Base-by-base conservation (phyloP, 192 early-diverging fungal species). In the Cladochytrium replicatum region DNA sequence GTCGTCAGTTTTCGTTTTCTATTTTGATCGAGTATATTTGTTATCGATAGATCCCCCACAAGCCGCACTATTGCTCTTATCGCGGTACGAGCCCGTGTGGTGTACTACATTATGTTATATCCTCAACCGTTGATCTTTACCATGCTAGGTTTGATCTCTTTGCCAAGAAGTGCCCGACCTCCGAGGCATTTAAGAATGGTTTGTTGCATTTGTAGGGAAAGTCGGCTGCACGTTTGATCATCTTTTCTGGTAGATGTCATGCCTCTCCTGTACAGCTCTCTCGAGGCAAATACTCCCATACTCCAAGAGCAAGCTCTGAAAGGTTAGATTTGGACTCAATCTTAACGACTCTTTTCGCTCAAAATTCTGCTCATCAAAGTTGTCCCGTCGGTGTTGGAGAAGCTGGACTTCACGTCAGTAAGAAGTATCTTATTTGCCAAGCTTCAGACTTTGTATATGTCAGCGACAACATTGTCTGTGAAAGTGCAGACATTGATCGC, bases 401-500 rank as follows among this genome's bases (percentile, higher is more conserved):
- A 57, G 2, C 52, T 88, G 29, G 81, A 82, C 40, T 73, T 80
- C 40, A 68, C 71, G 1, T 76, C 82, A 15, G 54, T 85, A 34
- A 80, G 78, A 30, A 68, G 64, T 0, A 68, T 76, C 0, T 59
- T 90, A 31, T 80, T 90, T 42, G 83, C 86, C 0, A 74, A 80
- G 13, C 69, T 88, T 29, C 29, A 77, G 70, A 69, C 77, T n/a
- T 54, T 86, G 11, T 88, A 86, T 56, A 37, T 71, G 2, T 72
- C 74, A 50, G 80, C 86, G 2, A 78, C 70, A 4, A 63, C 81
- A 1, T 61, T 88, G 23, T 72, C 83, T 0, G 74, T 80, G 27
- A 88, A 88, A 51, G 59, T 87, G 28, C 78, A 72, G 9, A 80
- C 85, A 0, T 68, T 89, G 0, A 68, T 72, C 3, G 80, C 81